Conservation (phyloP, 345 rosid species). For the Geranium brycei region DNA sequence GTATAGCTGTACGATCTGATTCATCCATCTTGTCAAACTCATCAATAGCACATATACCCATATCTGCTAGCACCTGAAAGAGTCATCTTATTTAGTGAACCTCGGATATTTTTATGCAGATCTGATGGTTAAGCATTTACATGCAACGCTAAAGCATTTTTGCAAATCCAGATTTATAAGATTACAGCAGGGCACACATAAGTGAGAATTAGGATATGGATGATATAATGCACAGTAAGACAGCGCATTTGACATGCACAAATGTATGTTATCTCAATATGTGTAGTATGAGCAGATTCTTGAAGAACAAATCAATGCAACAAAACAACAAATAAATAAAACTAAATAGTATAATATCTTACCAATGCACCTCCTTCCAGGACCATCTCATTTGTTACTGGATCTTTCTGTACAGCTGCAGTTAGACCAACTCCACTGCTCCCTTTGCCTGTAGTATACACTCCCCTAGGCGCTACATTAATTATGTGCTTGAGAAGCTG, state of each 20-base stretch:
- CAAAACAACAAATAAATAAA: not conserved
- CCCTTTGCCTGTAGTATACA: constrained; percentile 92
- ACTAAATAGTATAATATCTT: constrained; percentile 15
- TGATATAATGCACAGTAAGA: not conserved
- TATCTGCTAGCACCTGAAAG: constrained; percentile 89
- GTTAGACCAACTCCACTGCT: constrained; percentile 99
- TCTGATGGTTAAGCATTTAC: too few relatives aligned
- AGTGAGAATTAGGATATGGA: not conserved
- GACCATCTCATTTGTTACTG: constrained; percentile 93
- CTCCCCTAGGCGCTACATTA: constrained; percentile 86
- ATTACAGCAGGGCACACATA: not conserved
- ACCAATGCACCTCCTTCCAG: constrained; percentile 99
- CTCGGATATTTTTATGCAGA: not conserved
- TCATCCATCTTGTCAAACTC: constrained; percentile 99
- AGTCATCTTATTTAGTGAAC: constrained; percentile 4
- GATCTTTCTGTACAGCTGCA: constrained; percentile 95
- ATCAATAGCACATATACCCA: constrained; percentile 99
- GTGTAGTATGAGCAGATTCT: not conserved
- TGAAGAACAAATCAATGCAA: not conserved
- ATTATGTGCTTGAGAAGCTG: constrained; percentile 98
- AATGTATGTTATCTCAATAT: not conserved
- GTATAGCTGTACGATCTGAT: constrained; percentile 94
- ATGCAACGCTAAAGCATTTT: too few relatives aligned
- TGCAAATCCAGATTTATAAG: not conserved
- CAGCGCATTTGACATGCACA: not conserved